A percentile compares a stretch with the other conserved stretches of the same genome.
phyloP scores from a whole-genome alignment of 305 asterid genomes.

The Solanum hybrid region DNA sequence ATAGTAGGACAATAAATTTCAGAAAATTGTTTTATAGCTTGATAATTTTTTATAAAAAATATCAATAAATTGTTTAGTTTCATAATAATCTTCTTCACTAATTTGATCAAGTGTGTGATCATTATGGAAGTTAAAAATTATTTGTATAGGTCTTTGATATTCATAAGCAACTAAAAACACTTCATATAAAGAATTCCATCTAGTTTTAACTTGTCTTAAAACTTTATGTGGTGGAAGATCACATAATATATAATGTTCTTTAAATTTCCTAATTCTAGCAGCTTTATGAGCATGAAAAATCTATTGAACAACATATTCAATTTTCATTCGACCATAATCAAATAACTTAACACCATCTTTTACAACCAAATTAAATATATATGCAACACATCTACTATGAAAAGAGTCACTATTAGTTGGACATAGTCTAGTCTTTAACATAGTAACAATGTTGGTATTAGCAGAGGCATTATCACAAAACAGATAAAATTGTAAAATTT shows the following conservation, averaged over 20 bases:
- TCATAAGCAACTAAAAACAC: not conserved
- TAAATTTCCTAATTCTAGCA: not conserved
- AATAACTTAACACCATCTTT: not conserved
- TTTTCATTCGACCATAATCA: not conserved
- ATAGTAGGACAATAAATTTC: not conserved
- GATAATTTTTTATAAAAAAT: too few species aligned
- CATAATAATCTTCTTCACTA: not conserved
- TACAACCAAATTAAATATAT: not conserved
- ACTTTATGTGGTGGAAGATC: not conserved
- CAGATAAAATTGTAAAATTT: not conserved
- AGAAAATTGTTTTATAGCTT: not conserved
- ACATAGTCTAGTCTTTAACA: not conserved
- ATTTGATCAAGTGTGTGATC: not conserved
- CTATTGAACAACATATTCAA: not conserved
- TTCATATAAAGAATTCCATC: not conserved
- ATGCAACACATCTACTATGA: not conserved
- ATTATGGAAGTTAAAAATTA: not conserved
- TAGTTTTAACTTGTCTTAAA: not conserved
- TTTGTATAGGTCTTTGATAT: not conserved
- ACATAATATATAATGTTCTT: not conserved
- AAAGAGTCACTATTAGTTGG: not conserved
- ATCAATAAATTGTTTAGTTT: too few species aligned
- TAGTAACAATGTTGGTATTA: not conserved
- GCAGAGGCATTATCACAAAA: not conserved
- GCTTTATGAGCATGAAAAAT: not conserved